Conservation (phyloP, 768 basidiomycete genomes). For the Filobasidium floriforme region DNA sequence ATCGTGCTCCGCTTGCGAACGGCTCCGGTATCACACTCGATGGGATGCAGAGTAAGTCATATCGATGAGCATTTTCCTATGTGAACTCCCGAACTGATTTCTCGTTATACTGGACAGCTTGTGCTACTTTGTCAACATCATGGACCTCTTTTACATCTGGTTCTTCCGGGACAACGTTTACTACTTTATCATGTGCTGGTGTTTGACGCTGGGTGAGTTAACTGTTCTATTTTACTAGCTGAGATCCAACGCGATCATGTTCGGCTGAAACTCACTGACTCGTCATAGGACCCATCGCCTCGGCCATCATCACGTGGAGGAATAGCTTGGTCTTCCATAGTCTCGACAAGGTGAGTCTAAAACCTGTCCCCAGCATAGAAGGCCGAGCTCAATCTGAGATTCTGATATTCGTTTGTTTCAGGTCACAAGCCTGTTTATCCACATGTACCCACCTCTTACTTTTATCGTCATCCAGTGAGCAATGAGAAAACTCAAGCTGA, state of each 20-base stretch:
- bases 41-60: not conserved
- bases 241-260: not conserved
- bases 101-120: conserved; percentile 38
- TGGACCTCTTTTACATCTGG: conserved; percentile 90
- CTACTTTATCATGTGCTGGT: conserved; percentile 86
- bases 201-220: conserved; percentile 64
- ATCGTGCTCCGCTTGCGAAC: not conserved
- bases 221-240: not conserved
- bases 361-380: not conserved
- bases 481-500: conserved; percentile 14
- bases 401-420: not conserved
- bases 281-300: conserved; percentile 61
- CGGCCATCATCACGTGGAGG: conserved; percentile 95
- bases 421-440: conserved; percentile 87
- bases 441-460: conserved; percentile 83
- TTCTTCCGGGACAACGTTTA: conserved; percentile 65
- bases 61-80: not conserved
- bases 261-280: too few relatives aligned
- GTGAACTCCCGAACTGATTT: not conserved
- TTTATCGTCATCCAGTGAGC: conserved; percentile 67
- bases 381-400: not conserved
- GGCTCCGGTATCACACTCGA: too few relatives aligned
- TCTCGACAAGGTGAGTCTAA: conserved; percentile 60
- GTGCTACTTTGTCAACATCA: conserved; percentile 87
- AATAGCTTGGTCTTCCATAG: conserved; percentile 98